Conservation (phyloP, 2,329 filamentous ascomycete genomes). For the Trichophyton rubrum region DNA sequence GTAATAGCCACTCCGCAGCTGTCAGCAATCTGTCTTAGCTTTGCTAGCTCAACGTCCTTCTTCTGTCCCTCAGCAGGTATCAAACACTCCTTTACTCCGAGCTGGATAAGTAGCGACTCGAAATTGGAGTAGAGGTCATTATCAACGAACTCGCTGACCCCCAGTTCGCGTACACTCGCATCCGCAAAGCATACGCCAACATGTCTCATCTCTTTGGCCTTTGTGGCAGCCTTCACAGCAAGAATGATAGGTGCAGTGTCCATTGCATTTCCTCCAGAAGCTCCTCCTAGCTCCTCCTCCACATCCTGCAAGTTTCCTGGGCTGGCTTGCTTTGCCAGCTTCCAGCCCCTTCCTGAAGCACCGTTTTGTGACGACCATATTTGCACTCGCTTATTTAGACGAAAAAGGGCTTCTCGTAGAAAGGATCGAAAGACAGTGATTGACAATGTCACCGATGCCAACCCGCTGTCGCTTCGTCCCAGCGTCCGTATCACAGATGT, state of each 20-base stretch:
- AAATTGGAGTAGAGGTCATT: conserved; percentile 98
- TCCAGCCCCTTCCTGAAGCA: conserved; percentile 64
- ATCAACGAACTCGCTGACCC: conserved; percentile 96
- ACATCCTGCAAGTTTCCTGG: conserved; percentile 94
- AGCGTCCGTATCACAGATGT: conserved; percentile 88
- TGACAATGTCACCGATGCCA: conserved; percentile 91
- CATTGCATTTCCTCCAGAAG: conserved; percentile 44
- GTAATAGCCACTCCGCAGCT: conserved; percentile 85
- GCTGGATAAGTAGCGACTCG: conserved; percentile 87
- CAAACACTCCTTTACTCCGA: conserved; percentile 88
- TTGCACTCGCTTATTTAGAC: conserved; percentile 79
- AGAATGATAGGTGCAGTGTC: conserved; percentile 90
- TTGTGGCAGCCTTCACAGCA: conserved; percentile 85
- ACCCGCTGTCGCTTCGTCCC: conserved; percentile 69
- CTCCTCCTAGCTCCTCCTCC: conserved; percentile 64
- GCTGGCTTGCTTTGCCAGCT: conserved; percentile 78
- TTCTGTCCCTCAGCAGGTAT: conserved; percentile 65
- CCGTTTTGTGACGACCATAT: conserved; percentile 68
- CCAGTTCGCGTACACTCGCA: conserved; percentile 86
- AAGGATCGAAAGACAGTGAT: conserved; percentile 92
- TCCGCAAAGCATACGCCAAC: conserved; percentile 97
- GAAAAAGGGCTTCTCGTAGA: conserved; percentile 83
- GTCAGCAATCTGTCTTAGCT: conserved; percentile 78
- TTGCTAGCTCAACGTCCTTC: conserved; percentile 79
- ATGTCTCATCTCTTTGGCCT: conserved; percentile 67